Percentiles rank a stretch among this genome's conserved stretches.
Conservation (phyloP, 2,329 filamentous ascomycete species). For the Cryphonectria radicalis region DNA sequence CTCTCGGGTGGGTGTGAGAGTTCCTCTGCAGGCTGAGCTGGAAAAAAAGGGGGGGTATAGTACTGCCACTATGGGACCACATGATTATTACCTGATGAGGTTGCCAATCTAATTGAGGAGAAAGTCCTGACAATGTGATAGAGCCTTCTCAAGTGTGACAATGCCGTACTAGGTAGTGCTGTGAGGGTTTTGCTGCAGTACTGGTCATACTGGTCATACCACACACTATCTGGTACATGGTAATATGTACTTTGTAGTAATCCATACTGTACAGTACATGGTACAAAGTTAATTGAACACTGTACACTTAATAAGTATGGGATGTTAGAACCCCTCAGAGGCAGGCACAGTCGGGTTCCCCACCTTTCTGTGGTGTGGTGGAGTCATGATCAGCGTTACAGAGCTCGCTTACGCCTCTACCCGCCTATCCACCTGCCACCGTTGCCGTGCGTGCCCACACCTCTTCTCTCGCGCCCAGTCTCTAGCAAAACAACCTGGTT, state of each 20-base stretch:
- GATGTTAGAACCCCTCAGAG: neutral
- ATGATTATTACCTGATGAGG: neutral
- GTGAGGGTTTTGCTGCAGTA: neutral
- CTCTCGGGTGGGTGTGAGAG: neutral
- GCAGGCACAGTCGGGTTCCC: neutral
- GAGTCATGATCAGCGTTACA: constrained; percentile 9
- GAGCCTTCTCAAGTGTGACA: neutral
- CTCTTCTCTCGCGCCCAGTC: neutral
- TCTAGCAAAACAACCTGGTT: neutral
- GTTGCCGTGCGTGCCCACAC: neutral
- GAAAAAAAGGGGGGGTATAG: neutral
- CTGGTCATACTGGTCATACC: too few species aligned
- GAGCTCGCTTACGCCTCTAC: constrained; percentile 23
- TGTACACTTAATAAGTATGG: neutral
- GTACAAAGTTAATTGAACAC: neutral
- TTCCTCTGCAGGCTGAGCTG: neutral
- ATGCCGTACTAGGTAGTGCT: neutral
- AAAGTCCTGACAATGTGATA: neutral
- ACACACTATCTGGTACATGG: neutral
- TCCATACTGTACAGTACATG: neutral
- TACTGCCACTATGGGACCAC: neutral
- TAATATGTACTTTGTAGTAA: neutral
- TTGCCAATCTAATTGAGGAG: neutral
- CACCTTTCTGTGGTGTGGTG: neutral
- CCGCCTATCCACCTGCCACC: constrained; percentile 4